Conservation (phyloP, 2,329 filamentous ascomycete species). For the Xylariaceae sp. region DNA sequence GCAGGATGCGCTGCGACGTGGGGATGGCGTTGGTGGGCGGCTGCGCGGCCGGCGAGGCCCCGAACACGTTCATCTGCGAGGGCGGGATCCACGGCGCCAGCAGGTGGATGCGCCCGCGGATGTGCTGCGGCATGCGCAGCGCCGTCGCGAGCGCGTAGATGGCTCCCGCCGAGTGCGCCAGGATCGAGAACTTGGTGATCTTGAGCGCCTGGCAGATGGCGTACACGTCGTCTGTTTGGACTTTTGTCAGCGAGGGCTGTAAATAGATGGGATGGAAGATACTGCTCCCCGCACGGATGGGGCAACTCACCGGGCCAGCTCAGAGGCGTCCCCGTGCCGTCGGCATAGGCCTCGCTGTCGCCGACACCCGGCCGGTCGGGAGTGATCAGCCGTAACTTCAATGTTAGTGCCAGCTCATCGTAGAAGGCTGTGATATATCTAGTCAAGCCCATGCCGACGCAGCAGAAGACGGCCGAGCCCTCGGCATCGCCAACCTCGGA, state of each 20-base stretch:
- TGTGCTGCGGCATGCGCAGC: conserved; percentile 90
- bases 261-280: not conserved
- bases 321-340: conserved; percentile 76
- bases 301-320: conserved; percentile 79
- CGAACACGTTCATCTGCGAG: conserved; percentile 78
- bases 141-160: conserved; percentile 96
- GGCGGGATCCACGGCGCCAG: conserved; percentile 96
- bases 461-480: conserved; percentile 89
- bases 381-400: conserved; percentile 86
- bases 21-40: conserved; percentile 82
- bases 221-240: conserved; percentile 65
- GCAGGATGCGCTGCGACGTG: conserved; percentile 82
- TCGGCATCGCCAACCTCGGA: conserved; percentile 92
- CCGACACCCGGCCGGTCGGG: conserved; percentile 91
- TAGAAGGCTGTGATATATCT: conserved; percentile 96
- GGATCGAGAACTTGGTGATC: conserved; percentile 91
- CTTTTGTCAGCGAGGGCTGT: conserved; percentile 18
- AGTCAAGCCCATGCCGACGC: conserved; percentile 95
- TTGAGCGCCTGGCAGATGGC: conserved; percentile 87
- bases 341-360: conserved; percentile 77
- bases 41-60: conserved; percentile 63
- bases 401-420: conserved; percentile 82
- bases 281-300: not conserved
- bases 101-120: conserved; percentile 87
- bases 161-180: conserved; percentile 94